Percentiles rank a stretch among this genome's conserved stretches.
Evolutionary conservation across 2,329 filamentous ascomycete species (phyloP).

Genomic region (Pseudogymnoascus verrucosus): DNA sequence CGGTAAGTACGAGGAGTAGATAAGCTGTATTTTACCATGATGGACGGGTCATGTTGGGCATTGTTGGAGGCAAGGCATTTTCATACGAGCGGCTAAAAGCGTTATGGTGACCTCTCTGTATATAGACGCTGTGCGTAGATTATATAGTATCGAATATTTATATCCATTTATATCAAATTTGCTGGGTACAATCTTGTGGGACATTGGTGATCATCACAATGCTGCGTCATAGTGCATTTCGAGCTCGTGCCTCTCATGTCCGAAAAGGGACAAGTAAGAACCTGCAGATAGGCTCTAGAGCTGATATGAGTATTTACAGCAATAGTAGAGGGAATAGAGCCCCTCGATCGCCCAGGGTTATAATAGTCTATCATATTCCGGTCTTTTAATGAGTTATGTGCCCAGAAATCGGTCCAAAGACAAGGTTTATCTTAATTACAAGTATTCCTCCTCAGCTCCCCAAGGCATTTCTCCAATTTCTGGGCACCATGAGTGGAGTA

Average conservation of each 20-base stretch:
- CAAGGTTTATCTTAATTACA: background rate
- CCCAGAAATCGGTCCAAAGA: background rate
- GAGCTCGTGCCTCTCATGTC: background rate
- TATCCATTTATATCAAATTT: background rate
- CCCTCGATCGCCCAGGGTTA: background rate
- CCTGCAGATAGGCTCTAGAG: background rate
- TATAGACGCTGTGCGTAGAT: constrained; percentile 5
- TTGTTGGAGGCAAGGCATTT: constrained; percentile 5
- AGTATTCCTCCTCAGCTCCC: background rate
- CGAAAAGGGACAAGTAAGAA: background rate
- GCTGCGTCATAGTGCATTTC: background rate
- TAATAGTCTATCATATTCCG: background rate
- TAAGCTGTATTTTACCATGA: constrained; percentile 1
- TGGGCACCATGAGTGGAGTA: background rate
- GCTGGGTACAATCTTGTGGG: background rate
- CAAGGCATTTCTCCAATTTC: background rate
- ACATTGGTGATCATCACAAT: background rate
- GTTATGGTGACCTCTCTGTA: constrained; percentile 4
- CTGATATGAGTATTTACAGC: background rate
- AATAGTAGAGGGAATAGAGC: background rate
- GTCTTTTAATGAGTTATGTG: background rate
- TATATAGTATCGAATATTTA: background rate
- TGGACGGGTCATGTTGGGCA: background rate
- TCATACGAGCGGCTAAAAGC: constrained; percentile 5
- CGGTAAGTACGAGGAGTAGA: constrained; percentile 60